Base-by-base conservation (phyloP, 768 basidiomycete genomes). In the Amanita jacksonii region DNA sequence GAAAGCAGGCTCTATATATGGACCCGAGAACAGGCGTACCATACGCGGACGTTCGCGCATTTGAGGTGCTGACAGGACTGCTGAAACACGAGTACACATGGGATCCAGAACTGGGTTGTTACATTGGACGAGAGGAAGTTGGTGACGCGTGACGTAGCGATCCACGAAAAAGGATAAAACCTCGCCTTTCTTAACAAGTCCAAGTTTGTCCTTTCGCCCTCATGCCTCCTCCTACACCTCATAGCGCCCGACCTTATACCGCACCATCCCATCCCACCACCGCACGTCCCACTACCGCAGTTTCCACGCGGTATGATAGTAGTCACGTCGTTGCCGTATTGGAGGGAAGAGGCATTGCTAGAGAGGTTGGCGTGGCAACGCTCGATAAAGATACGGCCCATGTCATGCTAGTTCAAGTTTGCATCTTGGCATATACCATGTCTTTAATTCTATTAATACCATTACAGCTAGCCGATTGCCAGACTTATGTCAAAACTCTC, bases 301-400 rank as follows among this genome's bases (percentile, higher is more conserved):
- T 66, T 2, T 82, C 82, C 4, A 68, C 68, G 12, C 64, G 69
- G 20, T 66, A 69, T 34, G 84, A 86, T 49, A 72, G 69, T 0
- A 80, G 65, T 45, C 80, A 78, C 55, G 64, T 85, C 3, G 66
- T 85, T 20, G 79, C 86, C 2, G 60, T 89, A 15, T 62, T 89
- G 20, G 86, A 90, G 61, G 83, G 85, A 8, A 68, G 86, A 19
- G 85, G 86, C 1, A 68, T 88, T 22, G 81, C 81, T 1, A 68
- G 84, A 43, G 91, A 94, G 57, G 77, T 94, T 7, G 92, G 92
- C 2, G 77, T 96, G 24, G 90, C 88, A 0, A 85, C 85, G 0
- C 69, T 91, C n/a, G 81, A 92, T 47, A 76, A 70, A 45, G 82
- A 86, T 24, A 87, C 82, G 0, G 88, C 83, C 1, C 70, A 75